Base-by-base conservation (phyloP, 2,329 filamentous ascomycete genomes). In the Fusarium sp. region DNA sequence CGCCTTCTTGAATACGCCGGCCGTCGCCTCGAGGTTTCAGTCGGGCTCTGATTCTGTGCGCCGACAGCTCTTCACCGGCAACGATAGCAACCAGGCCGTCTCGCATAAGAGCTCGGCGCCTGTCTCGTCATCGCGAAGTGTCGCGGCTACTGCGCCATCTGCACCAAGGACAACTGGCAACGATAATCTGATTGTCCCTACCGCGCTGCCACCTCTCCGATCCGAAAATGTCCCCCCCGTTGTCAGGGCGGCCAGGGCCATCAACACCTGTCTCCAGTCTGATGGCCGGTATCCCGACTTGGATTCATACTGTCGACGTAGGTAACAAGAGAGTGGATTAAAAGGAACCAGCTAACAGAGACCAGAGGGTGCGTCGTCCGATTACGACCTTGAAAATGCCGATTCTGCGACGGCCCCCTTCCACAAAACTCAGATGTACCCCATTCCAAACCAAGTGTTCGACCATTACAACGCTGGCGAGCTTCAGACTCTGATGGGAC, bases 401-500 rank as follows among this genome's bases (percentile, higher is more conserved):
- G 89, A 91, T 45, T 85, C 87, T 18, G 89, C 95, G 70, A 96
- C 95, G 93, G 91, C 93, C 47, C 96, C 96, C 2, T 99, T 98
- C 81, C 93, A 98, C 80, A 94, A 93, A 83, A 90, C 92, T 35
- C 92, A 93, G 77, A 93, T 92, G 83, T 96, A 98, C 84, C 92
- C 93, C 77, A 96, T 99, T 60, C 96, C 96, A 55, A 95, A 98
- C 76, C 90, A 91, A 78, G 93, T 99, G 59, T 96, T 98, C 79
- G 93, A 97, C 77, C 95, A 98, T 80, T 96, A 97, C 82, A 97
- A 99, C 77, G 88, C 90, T 58, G 93, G 94, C 66, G 92, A 97
- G 80, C 91, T 98, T 30, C 92, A 93, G 67, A 98, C 95, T n/a
- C 90, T 91, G 79, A 97, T 99, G 93, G 97, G 97, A 15, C 86